A percentile compares a stretch with the other conserved stretches of the same genome.
Evolutionary conservation across 441 rosid species (phyloP).

Genomic region (Populus hybrid): DNA sequence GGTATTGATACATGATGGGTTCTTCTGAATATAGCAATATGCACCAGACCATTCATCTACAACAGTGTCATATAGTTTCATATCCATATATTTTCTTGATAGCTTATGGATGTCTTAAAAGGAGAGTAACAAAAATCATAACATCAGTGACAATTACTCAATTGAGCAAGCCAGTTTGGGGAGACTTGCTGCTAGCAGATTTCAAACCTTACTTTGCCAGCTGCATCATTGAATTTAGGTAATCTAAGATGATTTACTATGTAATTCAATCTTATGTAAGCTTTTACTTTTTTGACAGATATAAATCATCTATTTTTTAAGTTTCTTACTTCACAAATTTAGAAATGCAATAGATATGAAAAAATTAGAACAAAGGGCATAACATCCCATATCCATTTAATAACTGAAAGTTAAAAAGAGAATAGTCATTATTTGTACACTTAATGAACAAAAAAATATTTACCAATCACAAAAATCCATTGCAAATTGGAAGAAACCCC

Average conservation of each 20-base stretch:
- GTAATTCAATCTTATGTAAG: too few species aligned
- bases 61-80: background rate
- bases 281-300: background rate
- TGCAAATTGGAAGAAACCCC: too few species aligned
- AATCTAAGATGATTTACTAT: too few species aligned
- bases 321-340: background rate
- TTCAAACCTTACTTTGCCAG: too few species aligned
- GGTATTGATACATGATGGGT: background rate
- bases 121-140: background rate
- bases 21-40: background rate
- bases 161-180: background rate
- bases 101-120: background rate
- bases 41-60: background rate
- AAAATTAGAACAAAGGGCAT: too few species aligned
- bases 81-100: background rate
- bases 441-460: too few species aligned
- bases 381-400: too few species aligned
- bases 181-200: background rate
- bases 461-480: too few species aligned
- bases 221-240: too few species aligned
- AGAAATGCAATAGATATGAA: background rate
- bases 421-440: too few species aligned
- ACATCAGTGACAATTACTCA: background rate
- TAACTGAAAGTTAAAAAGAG: too few species aligned
- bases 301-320: background rate